A percentile compares a stretch with the other conserved stretches of the same genome.
These are phyloP conservation scores for Catunica adiposa DNA, from an alignment of 2,329 filamentous ascomycete species.

Conservation along the genomic window DNA sequence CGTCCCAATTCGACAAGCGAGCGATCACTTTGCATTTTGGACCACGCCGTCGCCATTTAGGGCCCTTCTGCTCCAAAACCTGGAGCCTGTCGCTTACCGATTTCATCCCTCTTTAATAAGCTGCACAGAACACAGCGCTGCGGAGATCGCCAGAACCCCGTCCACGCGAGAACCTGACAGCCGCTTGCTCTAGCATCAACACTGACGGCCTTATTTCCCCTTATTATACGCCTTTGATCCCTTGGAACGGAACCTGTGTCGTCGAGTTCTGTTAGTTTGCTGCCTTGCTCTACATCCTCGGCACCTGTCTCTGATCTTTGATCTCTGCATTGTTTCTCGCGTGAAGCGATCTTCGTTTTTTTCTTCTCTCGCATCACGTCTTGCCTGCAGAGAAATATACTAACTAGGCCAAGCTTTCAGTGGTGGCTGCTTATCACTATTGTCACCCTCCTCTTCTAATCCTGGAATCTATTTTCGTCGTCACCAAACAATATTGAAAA, in stretches of 20 bases:
- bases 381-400: background rate
- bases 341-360: no score
- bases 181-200: background rate
- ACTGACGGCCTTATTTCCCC: background rate
- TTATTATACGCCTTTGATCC: background rate
- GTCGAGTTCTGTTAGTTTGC: background rate
- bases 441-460: no score
- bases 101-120: background rate
- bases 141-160: constrained; percentile 1
- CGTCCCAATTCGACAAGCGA: background rate
- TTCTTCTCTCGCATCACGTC: background rate
- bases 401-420: no score
- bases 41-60: background rate
- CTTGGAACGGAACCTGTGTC: background rate
- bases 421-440: no score
- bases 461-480: no score
- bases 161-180: background rate
- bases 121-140: background rate
- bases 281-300: background rate
- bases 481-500: no score
- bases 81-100: background rate
- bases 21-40: background rate
- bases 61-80: background rate
- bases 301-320: background rate
- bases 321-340: background rate